A percentile compares a stretch with the other conserved stretches of the same genome.
These are phyloP conservation scores for Claviceps spartinae DNA, from an alignment of 2,329 filamentous ascomycete species.

Conservation along the genomic window DNA sequence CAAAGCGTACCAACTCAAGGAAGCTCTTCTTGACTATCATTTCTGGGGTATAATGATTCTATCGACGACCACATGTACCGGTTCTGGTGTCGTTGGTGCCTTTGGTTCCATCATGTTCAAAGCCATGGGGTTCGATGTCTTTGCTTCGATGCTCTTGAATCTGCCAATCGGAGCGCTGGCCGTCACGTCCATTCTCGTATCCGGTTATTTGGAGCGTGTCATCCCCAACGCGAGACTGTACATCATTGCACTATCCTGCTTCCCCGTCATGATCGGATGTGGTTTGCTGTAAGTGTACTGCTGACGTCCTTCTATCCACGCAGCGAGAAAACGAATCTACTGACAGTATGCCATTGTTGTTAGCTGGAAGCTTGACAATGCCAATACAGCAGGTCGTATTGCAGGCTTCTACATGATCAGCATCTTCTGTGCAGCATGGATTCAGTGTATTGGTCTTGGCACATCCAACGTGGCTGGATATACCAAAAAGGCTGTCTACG, in stretches of 20 bases:
- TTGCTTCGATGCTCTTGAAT: slow-evolving; percentile 20
- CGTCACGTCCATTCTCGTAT: slow-evolving; percentile 17
- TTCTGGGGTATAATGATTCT: slow-evolving; percentile 17
- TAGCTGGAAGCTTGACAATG: slow-evolving; percentile 13
- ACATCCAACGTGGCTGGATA: slow-evolving; percentile 20
- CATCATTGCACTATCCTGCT: slow-evolving; percentile 13
- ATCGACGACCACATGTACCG: slow-evolving; percentile 17
- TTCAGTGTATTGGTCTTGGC: slow-evolving; percentile 18
- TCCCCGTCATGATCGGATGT: slow-evolving; percentile 18
- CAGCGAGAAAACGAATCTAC: neutral
- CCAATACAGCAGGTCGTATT: slow-evolving; percentile 13
- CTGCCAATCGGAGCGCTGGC: slow-evolving; percentile 11
- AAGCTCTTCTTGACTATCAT: slow-evolving; percentile 16
- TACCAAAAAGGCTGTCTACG: slow-evolving; percentile 16
- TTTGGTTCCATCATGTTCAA: slow-evolving; percentile 21
- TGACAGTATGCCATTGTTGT: neutral
- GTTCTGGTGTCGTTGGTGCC: slow-evolving; percentile 16
- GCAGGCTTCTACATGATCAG: slow-evolving; percentile 17
- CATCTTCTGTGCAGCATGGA: slow-evolving; percentile 18
- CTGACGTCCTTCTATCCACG: neutral
- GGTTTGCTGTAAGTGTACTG: slow-evolving; percentile 13
- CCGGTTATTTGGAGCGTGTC: slow-evolving; percentile 15
- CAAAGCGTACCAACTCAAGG: slow-evolving; percentile 15
- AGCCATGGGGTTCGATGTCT: slow-evolving; percentile 20
- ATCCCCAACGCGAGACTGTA: slow-evolving; percentile 15